These are phyloP conservation scores for Hortiboletus flavorubellus DNA, from an alignment of 768 basidiomycete genomes.

Conservation along the genomic window DNA sequence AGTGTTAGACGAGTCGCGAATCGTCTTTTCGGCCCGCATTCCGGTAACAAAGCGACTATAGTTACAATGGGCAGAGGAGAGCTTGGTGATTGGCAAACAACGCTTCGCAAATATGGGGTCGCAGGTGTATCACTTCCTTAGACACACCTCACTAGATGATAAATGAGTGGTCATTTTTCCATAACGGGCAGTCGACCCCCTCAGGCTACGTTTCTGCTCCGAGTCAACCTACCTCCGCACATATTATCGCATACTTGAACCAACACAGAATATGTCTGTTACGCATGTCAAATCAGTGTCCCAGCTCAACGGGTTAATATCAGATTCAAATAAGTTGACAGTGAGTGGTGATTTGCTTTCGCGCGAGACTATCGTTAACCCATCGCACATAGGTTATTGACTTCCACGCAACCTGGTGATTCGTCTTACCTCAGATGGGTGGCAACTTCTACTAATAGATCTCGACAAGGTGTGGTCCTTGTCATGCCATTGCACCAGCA, in stretches of 20 bases:
- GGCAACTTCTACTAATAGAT: constrained; percentile 12
- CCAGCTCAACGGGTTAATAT: constrained; percentile 58
- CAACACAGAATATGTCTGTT: constrained; percentile 45
- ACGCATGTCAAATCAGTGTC: constrained; percentile 61
- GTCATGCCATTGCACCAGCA: constrained; percentile 75
- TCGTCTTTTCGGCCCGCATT: constrained; percentile 66
- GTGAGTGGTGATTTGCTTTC: constrained; percentile 35
- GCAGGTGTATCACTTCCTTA: constrained; percentile 20
- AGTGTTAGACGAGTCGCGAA: constrained; percentile 74
- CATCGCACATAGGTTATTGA: constrained; percentile 64
- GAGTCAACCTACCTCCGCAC: too few species aligned
- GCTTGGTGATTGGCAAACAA: constrained; percentile 59
- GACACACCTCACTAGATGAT: not conserved
- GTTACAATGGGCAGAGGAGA: constrained; percentile 84
- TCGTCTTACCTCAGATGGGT: constrained; percentile 3
- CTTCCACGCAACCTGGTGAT: constrained; percentile 81
- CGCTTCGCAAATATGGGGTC: constrained; percentile 70
- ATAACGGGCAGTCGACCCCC: too few species aligned
- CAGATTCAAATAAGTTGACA: constrained; percentile 60
- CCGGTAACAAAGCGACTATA: constrained; percentile 67
- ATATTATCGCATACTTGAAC: not conserved
- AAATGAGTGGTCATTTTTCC: too few species aligned
- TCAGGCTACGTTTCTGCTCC: too few species aligned
- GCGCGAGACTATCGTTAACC: not conserved
- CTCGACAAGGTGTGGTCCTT: constrained; percentile 73